These are phyloP conservation scores for Metschnikowia drakensbergensis DNA, from an alignment of 805 yeast species.

Conservation along the genomic window DNA sequence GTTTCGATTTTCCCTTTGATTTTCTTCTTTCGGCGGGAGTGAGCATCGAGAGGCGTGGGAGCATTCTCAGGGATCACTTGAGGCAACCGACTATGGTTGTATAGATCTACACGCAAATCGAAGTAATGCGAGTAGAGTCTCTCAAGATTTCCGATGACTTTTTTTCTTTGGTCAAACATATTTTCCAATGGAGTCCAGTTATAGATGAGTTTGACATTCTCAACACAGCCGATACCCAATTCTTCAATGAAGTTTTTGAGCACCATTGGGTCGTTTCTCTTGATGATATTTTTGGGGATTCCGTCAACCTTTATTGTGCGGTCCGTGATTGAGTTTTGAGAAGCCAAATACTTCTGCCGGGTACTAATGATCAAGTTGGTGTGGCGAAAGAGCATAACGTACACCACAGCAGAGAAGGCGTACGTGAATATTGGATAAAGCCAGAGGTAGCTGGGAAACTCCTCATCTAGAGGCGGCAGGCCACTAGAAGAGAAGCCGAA, in stretches of 20 bases:
- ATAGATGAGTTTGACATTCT: constrained; percentile 45
- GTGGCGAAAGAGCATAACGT: constrained; percentile 41
- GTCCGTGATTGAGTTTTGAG: constrained; percentile 58
- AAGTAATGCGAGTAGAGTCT: constrained; percentile 38
- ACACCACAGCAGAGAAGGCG: constrained; percentile 47
- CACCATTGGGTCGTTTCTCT: constrained; percentile 35
- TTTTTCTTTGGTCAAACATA: constrained; percentile 33
- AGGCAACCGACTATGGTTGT: constrained; percentile 30
- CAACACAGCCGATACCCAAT: constrained; percentile 54
- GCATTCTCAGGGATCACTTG: constrained; percentile 25
- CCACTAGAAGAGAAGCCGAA: constrained; percentile 8
- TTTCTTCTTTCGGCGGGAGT: constrained; percentile 10
- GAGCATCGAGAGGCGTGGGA: constrained; percentile 11
- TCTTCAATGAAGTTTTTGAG: constrained; percentile 50
- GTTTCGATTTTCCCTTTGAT: constrained; percentile 30
- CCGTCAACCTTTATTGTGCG: constrained; percentile 54
- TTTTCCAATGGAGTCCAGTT: constrained; percentile 41
- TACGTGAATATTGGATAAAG: constrained; percentile 56
- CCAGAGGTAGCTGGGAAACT: constrained; percentile 45
- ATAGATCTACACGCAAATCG: constrained; percentile 41
- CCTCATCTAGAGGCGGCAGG: constrained; percentile 28
- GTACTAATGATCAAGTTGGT: constrained; percentile 49
- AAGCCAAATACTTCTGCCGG: constrained; percentile 55
- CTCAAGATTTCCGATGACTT: constrained; percentile 36
- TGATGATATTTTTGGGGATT: constrained; percentile 44